Evolutionary conservation across 805 yeast species (phyloP).

Genomic region (Hemisphaericaspora nanyangensis): DNA sequence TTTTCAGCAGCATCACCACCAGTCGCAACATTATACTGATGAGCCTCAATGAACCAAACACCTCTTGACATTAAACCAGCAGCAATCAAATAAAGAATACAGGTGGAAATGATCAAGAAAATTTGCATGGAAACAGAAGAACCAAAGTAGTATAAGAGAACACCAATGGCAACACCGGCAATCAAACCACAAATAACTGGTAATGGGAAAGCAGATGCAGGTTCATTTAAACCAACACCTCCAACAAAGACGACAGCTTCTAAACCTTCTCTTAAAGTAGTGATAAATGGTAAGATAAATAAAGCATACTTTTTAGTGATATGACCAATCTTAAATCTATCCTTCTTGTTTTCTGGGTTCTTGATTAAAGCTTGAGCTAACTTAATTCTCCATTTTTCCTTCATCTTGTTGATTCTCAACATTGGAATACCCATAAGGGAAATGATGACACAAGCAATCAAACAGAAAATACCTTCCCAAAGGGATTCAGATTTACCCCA

Average conservation of each 20-base stretch:
- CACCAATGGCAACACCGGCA: slow-evolving; percentile 71
- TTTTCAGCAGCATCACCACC: slow-evolving; percentile 93
- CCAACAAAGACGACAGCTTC: slow-evolving; percentile 96
- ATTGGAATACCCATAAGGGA: slow-evolving; percentile 91
- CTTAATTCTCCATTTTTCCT: slow-evolving; percentile 91
- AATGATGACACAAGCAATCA: slow-evolving; percentile 82
- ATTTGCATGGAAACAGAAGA: slow-evolving; percentile 72
- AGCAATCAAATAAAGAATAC: slow-evolving; percentile 78
- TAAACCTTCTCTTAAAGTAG: slow-evolving; percentile 89
- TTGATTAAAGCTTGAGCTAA: slow-evolving; percentile 76
- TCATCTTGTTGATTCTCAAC: slow-evolving; percentile 91
- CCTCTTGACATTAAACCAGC: slow-evolving; percentile 92
- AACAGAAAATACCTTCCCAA: slow-evolving; percentile 92
- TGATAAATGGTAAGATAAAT: slow-evolving; percentile 85
- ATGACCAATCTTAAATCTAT: slow-evolving; percentile 17
- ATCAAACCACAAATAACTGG: slow-evolving; percentile 84
- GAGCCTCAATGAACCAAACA: slow-evolving; percentile 77
- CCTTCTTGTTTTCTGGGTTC: slow-evolving; percentile 41
- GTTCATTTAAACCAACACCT: slow-evolving; percentile 71
- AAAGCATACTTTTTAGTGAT: slow-evolving; percentile 63
- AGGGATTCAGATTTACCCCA: slow-evolving; percentile 85
- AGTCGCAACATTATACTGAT: slow-evolving; percentile 55
- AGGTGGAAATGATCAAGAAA: slow-evolving; percentile 79
- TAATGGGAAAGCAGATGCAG: slow-evolving; percentile 67
- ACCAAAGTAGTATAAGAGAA: slow-evolving; percentile 71